Base-by-base conservation (phyloP, 2,329 filamentous ascomycete genomes). In the Colletotrichum shisoi region DNA sequence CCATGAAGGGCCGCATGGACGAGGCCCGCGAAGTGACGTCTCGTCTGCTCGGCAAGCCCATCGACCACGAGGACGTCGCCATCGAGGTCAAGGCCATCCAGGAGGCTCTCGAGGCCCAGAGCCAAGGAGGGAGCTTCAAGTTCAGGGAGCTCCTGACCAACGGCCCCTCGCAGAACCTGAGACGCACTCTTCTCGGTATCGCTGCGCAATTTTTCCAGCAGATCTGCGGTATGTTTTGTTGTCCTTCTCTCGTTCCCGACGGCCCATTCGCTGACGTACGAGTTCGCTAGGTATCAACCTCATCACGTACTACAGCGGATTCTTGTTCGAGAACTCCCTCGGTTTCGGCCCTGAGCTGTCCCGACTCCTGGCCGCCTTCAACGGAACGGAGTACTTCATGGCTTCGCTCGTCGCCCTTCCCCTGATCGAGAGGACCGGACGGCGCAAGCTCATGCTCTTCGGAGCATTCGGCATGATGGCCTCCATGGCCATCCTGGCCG, bases 141-240 rank as follows among this genome's bases (percentile, higher is more conserved):
- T 75, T 19, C 56, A 59, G 44, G 39, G 68, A 65, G 24, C 66
- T 70, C 12, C 48, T 89, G 72, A 88, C 86, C 1, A 81, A 82
- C 56, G 87, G 87, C 69, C 88, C 87, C 77, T 89, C 86, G 0
- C 87, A 90, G 76, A 87, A 90, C 72, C 85, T 89, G 77, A 84
- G 87, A 8, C 82, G 88, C 40, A 87, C 89, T 82, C 70, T 89
- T 60, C 71, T 74, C 7, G 73, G 72, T 3, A 67, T 74, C 9
- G 69, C 68, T 0, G 71, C 70, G 0, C 73, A 75, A n/a, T 73
- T 74, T 62, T 74, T 74, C 61, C 73, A 75, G 44, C 73, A 74
- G 31, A 61, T 69, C 13, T 67, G 63, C 45, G 58, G 58, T 61
- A 44, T 15, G 24, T 53, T n/a, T n/a, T 5, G 1, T 17, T 21